Conservation (phyloP, 306 rosid species). For the Sophora flavescens region DNA sequence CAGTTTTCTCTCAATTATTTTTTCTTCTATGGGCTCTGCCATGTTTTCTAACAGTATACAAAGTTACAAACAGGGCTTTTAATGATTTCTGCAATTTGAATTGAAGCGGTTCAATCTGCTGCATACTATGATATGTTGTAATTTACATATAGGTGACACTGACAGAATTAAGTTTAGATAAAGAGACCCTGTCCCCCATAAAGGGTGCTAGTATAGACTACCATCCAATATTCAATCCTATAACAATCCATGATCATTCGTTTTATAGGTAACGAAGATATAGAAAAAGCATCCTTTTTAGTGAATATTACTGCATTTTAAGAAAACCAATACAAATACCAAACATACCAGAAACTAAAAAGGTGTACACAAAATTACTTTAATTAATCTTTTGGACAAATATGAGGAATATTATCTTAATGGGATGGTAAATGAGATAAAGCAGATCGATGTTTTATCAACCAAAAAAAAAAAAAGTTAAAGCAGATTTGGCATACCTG, state of each 20-base stretch:
- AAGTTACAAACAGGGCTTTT: not conserved
- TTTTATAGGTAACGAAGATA: not conserved
- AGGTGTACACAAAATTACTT: not conserved
- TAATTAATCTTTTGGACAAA: slow-evolving; percentile 6
- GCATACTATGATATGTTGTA: not conserved
- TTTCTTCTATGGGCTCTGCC: too few relatives aligned
- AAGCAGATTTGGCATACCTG: slow-evolving; percentile 18
- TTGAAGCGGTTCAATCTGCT: not conserved
- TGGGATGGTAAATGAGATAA: not conserved
- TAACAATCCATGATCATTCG: not conserved
- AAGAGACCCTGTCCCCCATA: too few relatives aligned
- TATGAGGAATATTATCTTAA: not conserved
- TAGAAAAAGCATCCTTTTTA: not conserved
- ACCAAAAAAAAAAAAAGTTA: too few relatives aligned
- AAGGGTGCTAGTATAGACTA: not conserved
- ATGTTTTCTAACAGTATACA: too few relatives aligned
- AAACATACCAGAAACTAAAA: not conserved
- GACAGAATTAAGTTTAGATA: not conserved
- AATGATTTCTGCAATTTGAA: not conserved
- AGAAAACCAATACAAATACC: slow-evolving; percentile 1
- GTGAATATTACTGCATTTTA: not conserved
- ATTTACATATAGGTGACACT: not conserved
- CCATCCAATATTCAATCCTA: not conserved
- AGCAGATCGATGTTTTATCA: too few relatives aligned
- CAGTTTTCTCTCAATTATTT: too few relatives aligned